phyloP scores from a whole-genome alignment of 148 eudicot species.

The Silene latifolia region DNA sequence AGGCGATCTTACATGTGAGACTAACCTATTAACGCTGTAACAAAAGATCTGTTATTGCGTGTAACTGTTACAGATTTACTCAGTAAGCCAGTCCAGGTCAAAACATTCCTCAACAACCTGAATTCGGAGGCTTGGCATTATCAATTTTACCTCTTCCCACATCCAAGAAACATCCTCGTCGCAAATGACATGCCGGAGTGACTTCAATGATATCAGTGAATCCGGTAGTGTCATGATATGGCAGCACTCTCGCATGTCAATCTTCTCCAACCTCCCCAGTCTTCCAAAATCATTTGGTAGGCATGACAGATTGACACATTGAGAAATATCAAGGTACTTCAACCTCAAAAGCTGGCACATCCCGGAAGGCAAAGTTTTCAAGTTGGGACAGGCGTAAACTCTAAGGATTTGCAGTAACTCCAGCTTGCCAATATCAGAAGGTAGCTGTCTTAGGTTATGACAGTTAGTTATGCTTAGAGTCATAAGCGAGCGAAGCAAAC shows the following conservation, averaged over 20 bases:
- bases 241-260: slow-evolving; percentile 79
- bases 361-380: slow-evolving; percentile 51
- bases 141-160: slow-evolving; percentile 50
- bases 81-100: slow-evolving; percentile 64
- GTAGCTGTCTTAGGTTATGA: slow-evolving; percentile 55
- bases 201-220: slow-evolving; percentile 31
- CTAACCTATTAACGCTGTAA: not conserved
- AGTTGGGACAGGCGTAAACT: slow-evolving; percentile 61
- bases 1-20: not conserved
- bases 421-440: slow-evolving; percentile 51
- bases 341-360: slow-evolving; percentile 43
- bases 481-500: slow-evolving; percentile 41
- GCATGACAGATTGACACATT: slow-evolving; percentile 48
- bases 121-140: slow-evolving; percentile 40
- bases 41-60: not conserved
- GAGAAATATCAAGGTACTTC: slow-evolving; percentile 66
- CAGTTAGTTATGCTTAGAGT: slow-evolving; percentile 69
- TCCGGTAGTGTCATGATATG: slow-evolving; percentile 45
- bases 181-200: slow-evolving; percentile 56
- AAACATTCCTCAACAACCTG: slow-evolving; percentile 67
- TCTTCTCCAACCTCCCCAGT: slow-evolving; percentile 52
- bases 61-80: slow-evolving; percentile 19
- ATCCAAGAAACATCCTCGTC: slow-evolving; percentile 66
- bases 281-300: slow-evolving; percentile 56
- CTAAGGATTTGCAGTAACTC: slow-evolving; percentile 51